Evolutionary conservation across 2,329 filamentous ascomycete genomes (phyloP), one percentile per base, ranked within the genome.

Genomic region (Beauveria pseudobassiana): DNA sequence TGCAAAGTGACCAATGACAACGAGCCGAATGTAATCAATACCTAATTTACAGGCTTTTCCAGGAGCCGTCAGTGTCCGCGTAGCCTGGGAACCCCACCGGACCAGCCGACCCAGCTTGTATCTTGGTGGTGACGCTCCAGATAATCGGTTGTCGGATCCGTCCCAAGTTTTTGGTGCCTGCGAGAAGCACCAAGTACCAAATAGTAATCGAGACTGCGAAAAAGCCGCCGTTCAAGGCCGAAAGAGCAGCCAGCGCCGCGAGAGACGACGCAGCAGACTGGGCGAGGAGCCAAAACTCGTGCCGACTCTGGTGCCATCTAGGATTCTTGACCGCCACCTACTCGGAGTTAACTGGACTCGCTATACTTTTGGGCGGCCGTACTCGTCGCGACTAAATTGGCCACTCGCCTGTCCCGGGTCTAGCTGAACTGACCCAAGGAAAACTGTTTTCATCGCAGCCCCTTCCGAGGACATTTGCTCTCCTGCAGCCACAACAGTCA

Each of bases 1-100:
- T 28, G 34, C 52, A 12, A 30, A 53, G 20, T 46, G 53, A 24
- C 69, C 69, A 70, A 71, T 70, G 24, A 63, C 9, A 28, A 43
- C 1, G 1, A 3, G 22, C 63, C 12, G 55, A 70, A 71, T 71
- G 69, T 70, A 71, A 71, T 71, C 68, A 61, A 18, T 18, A 18
- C 43, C 34, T 42, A 53, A 26, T 53, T 55, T 51, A 62, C 53
- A 43, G 61, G 42, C 59, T 40, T 46, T 45, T 28, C 10, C 55
- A 48, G 48, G 8, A 49, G 24, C 48, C 61, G n/a, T 60, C 57
- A 60, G 61, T 58, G 42, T 51, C 45, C 50, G 38, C 43, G 24
- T 26, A 45, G 59, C 20, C 45, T 45, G 38, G 50, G 22, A 54
- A 60, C 59, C 59, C 58, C 49, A 60, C 57, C 26, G 26, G 10